Evolutionary conservation across 1,139 yeast species (phyloP), one percentile per base, ranked within the genome.

Genomic region (Yamadazyma spencermartinsiae): DNA sequence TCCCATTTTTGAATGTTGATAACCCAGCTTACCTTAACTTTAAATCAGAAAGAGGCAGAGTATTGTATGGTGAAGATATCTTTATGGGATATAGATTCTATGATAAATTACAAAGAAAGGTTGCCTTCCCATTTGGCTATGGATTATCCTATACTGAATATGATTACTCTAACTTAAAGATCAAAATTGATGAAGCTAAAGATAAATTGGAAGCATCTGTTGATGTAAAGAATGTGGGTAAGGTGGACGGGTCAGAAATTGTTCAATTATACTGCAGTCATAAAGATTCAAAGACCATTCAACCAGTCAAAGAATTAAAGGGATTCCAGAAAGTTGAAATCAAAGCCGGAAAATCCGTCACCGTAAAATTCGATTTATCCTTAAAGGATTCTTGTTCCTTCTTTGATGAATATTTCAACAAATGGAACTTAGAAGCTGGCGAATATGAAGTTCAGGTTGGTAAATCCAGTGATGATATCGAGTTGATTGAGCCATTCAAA

Each of bases 71-170:
- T 20, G 70, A 65, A 44, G 82, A 78, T 40, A 74, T 80, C 30
- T 79, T 70, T 55, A 74, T 80, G 42, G 86, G 86, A 16, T 79
- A 80, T 61, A 66, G 79, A 49, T 77, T 62, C 60, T 80, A 78
- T 52, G 85, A 80, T 52, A 73, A 71, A 53, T 43, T 66, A 24
- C 66, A 69, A 44, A 65, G 55, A 38, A 58, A 63, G 19, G 79
- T 74, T 14, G 65, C 74, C 30, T 79, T 72, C 63, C 80, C 84
- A 35, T 80, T 80, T 57, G 86, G 86, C 12, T 66, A 59, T 51
- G 86, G 86, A 12, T 65, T 80, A 39, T 77, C 84, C 2, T 80
- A 79, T 56, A 71, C 84, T 7, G 46, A 61, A 1, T 80, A 76
- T 49, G 60, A 53, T 13, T 44, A 52, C 30, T 37, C 47, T 10